These are phyloP conservation scores for Podospora pseudocomata DNA, from an alignment of 495 filamentous ascomycete species.

Conservation along the genomic window DNA sequence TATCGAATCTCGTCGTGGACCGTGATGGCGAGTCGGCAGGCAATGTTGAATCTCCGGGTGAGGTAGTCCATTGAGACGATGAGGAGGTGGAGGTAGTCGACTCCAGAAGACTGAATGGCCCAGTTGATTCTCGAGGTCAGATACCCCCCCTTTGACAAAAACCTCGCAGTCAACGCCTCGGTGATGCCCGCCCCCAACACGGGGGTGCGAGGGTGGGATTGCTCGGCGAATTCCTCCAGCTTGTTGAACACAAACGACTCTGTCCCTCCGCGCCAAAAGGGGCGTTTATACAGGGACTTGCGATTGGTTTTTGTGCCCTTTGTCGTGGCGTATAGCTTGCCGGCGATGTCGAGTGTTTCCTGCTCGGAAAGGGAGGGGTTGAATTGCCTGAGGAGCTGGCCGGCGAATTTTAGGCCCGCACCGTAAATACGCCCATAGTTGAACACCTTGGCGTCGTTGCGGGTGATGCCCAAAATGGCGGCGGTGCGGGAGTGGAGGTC, in stretches of 20 bases:
- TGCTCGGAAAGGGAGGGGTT: slow-evolving; percentile 76
- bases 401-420: slow-evolving; percentile 88
- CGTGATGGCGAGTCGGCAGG: slow-evolving; percentile 82
- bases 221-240: slow-evolving; percentile 94
- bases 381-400: slow-evolving; percentile 85
- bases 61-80: slow-evolving; percentile 95
- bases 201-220: slow-evolving; percentile 85
- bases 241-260: slow-evolving; percentile 98
- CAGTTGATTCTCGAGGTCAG: slow-evolving; percentile 97
- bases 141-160: slow-evolving; percentile 84
- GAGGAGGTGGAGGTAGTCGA: slow-evolving; percentile 94
- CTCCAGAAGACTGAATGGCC: slow-evolving; percentile 96
- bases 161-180: slow-evolving; percentile 83
- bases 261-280: slow-evolving; percentile 95
- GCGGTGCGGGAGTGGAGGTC: slow-evolving; percentile 95
- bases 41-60: slow-evolving; percentile 76
- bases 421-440: slow-evolving; percentile 99
- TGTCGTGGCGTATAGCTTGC: slow-evolving; percentile 78
- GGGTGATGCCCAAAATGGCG: slow-evolving; percentile 82
- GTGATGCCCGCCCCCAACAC: slow-evolving; percentile 97
- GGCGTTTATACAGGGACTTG: slow-evolving; percentile 61
- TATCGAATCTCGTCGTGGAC: slow-evolving; percentile 98
- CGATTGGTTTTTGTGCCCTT: slow-evolving; percentile 76
- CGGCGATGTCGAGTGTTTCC: slow-evolving; percentile 69
- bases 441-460: slow-evolving; percentile 95